Percentiles rank a stretch among this genome's conserved stretches.
Evolutionary conservation across 2,329 filamentous ascomycete species (phyloP).

Genomic region (Xylariaceae sp.): DNA sequence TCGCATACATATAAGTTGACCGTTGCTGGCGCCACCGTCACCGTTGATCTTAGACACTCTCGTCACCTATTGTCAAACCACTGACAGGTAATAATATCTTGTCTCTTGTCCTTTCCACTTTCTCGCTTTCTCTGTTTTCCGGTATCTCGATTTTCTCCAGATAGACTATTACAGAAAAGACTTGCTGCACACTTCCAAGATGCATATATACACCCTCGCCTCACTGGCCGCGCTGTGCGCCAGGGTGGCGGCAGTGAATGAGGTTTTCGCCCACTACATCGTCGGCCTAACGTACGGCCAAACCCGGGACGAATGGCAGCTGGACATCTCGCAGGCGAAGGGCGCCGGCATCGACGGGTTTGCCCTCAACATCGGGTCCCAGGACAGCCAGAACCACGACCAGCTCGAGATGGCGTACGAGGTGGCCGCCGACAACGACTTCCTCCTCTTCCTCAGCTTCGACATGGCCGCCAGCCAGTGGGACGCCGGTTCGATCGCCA

Average conservation of each 20-base stretch:
- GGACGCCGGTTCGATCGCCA: slow-evolving; percentile 23
- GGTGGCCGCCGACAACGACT: slow-evolving; percentile 27
- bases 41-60: no score
- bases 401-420: slow-evolving; percentile 31
- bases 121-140: no score
- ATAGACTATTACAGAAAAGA: no score
- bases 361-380: slow-evolving; percentile 24
- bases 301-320: slow-evolving; percentile 23
- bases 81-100: no score
- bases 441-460: slow-evolving; percentile 34
- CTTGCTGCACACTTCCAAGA: slow-evolving; percentile 6
- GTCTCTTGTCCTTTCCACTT: no score
- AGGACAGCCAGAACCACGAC: slow-evolving; percentile 22
- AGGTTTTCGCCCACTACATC: slow-evolving; percentile 29
- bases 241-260: slow-evolving; percentile 11
- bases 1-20: no score
- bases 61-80: no score
- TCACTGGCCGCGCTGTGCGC: slow-evolving; percentile 14
- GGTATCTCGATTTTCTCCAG: no score
- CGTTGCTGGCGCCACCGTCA: no score
- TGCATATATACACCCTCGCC: slow-evolving; percentile 17
- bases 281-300: slow-evolving; percentile 26
- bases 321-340: slow-evolving; percentile 25
- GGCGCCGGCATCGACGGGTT: slow-evolving; percentile 27
- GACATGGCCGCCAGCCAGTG: slow-evolving; percentile 30